Conservation (phyloP, 495 filamentous ascomycete species). For the Coniosporium apollinis region DNA sequence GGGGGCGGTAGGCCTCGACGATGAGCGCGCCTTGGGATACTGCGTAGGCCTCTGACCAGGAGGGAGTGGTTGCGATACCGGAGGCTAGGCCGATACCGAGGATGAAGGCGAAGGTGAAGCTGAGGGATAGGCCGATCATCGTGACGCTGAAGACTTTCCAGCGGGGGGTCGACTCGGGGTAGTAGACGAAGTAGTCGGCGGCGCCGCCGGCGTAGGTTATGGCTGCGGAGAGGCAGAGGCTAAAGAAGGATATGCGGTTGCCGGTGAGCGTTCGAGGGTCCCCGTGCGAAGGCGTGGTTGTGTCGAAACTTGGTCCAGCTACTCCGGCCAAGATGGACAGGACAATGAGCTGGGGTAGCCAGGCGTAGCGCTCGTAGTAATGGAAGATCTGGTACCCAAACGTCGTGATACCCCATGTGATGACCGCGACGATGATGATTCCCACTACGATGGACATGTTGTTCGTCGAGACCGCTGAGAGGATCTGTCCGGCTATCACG, state of each 20-base stretch:
- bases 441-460: slow-evolving; percentile 53
- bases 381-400: slow-evolving; percentile 62
- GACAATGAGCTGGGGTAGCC: slow-evolving; percentile 48
- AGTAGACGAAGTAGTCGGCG: slow-evolving; percentile 52
- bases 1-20: slow-evolving; percentile 43
- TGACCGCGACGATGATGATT: slow-evolving; percentile 50
- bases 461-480: slow-evolving; percentile 48
- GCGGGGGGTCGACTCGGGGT: slow-evolving; percentile 35
- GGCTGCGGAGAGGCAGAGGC: slow-evolving; percentile 43
- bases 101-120: slow-evolving; percentile 41
- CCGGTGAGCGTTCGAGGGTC: slow-evolving; percentile 36
- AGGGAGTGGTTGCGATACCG: slow-evolving; percentile 33
- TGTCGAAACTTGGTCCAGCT: slow-evolving; percentile 46
- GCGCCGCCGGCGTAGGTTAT: slow-evolving; percentile 45
- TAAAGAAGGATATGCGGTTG: slow-evolving; percentile 52
- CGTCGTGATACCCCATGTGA: slow-evolving; percentile 49
- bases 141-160: slow-evolving; percentile 25
- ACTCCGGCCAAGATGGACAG: slow-evolving; percentile 50
- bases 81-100: slow-evolving; percentile 58
- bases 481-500: slow-evolving; percentile 57
- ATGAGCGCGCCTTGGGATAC: slow-evolving; percentile 49
- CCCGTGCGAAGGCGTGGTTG: slow-evolving; percentile 32
- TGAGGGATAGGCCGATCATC: slow-evolving; percentile 30
- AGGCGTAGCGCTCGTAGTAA: slow-evolving; percentile 55
- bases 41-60: slow-evolving; percentile 38